Conservation (phyloP, 2,329 filamentous ascomycete genomes). For the Cordyceps tenuipes region DNA sequence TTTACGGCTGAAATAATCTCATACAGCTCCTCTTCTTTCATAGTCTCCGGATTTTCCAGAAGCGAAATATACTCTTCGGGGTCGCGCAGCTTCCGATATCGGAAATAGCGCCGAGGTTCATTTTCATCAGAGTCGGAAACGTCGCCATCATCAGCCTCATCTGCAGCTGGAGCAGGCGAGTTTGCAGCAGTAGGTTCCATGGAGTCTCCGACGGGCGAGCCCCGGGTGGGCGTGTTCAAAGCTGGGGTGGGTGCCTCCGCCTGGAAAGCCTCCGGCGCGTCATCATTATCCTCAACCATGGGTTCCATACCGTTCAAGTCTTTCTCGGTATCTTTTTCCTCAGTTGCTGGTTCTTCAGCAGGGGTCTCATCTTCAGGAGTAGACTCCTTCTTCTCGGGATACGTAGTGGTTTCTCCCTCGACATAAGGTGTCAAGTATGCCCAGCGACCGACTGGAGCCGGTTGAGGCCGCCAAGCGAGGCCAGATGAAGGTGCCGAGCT, state of each 20-base stretch:
- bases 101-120: constrained; percentile 26
- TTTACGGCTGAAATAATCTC: constrained; percentile 36
- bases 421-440: constrained; percentile 33
- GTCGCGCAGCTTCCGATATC: constrained; percentile 43
- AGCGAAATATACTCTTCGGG: constrained; percentile 39
- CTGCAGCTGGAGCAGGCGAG: constrained; percentile 29
- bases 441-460: constrained; percentile 26
- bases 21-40: constrained; percentile 39
- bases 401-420: constrained; percentile 29
- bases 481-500: neutral
- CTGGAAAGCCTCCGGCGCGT: constrained; percentile 19
- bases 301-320: constrained; percentile 22
- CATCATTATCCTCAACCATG: constrained; percentile 7
- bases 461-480: constrained; percentile 21
- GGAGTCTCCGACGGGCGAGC: constrained; percentile 32
- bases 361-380: constrained; percentile 24
- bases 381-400: constrained; percentile 30
- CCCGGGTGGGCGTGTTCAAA: constrained; percentile 30
- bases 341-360: constrained; percentile 23
- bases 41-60: constrained; percentile 42
- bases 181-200: constrained; percentile 28
- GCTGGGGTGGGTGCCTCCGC: constrained; percentile 29
- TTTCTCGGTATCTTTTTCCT: constrained; percentile 17
- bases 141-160: constrained; percentile 30
- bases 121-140: constrained; percentile 27